A percentile compares a stretch with the other conserved stretches of the same genome.
phyloP scores from a whole-genome alignment of 1,284 basidiomycete species.

The Tetrapyrgos nigripes region DNA sequence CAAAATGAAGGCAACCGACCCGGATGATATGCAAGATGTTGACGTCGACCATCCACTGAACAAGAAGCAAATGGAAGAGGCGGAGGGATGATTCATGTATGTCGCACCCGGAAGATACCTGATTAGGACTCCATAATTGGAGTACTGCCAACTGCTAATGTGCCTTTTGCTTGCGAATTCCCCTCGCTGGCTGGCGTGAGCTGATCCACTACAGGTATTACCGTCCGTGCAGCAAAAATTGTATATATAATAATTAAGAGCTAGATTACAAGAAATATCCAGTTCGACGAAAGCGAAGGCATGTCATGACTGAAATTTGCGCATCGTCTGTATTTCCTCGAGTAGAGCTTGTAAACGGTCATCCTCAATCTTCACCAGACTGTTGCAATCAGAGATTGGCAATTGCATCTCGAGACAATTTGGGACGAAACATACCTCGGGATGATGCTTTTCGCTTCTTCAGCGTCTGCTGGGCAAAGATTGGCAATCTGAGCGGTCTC shows the following conservation, averaged over 20 bases:
- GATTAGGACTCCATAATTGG: too few species aligned
- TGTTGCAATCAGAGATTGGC: slow-evolving; percentile 32
- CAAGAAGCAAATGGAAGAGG: slow-evolving; percentile 66
- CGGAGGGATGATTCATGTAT: slow-evolving; percentile 64
- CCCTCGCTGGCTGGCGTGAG: too few species aligned
- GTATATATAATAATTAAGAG: slow-evolving; percentile 5
- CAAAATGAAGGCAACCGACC: slow-evolving; percentile 42
- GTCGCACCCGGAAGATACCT: too few species aligned
- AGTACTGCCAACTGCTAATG: too few species aligned
- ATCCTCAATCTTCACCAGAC: slow-evolving; percentile 88
- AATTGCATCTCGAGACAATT: not conserved
- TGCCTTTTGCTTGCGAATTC: too few species aligned
- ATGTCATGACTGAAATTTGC: slow-evolving; percentile 82
- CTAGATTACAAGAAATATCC: slow-evolving; percentile 3
- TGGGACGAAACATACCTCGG: slow-evolving; percentile 64
- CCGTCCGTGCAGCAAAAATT: not conserved
- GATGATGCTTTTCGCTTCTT: slow-evolving; percentile 91
- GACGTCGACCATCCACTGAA: slow-evolving; percentile 55
- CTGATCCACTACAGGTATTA: too few species aligned
- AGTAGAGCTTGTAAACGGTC: slow-evolving; percentile 82
- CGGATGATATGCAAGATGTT: slow-evolving; percentile 56
- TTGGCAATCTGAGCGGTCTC: slow-evolving; percentile 95
- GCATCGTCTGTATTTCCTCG: slow-evolving; percentile 88
- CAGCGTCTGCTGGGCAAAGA: slow-evolving; percentile 84
- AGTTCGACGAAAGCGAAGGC: too few species aligned